These are phyloP conservation scores for Spizellomyces punctatus DNA, from an alignment of 192 early-diverging fungal species.

Conservation along the genomic window DNA sequence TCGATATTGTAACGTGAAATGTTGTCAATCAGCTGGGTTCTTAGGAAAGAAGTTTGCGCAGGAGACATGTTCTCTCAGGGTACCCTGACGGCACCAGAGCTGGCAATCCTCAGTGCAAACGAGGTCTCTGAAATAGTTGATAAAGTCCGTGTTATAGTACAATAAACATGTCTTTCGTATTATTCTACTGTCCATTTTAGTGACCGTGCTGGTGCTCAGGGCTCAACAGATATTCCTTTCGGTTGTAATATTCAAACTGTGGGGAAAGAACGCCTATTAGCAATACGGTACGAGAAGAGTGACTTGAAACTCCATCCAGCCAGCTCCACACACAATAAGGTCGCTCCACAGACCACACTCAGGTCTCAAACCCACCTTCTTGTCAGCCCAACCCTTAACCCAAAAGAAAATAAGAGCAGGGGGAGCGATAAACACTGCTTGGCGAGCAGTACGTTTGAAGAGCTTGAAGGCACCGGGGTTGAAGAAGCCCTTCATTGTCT, in stretches of 20 bases:
- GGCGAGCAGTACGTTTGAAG: conserved; percentile 32
- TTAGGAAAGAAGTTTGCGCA: background rate
- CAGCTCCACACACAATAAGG: background rate
- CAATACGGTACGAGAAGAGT: background rate
- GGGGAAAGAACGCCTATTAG: conserved; percentile 1
- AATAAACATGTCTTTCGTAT: background rate
- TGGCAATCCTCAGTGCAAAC: background rate
- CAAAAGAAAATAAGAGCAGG: conserved; percentile 47
- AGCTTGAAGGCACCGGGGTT: conserved; percentile 44
- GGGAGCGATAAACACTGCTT: conserved; percentile 45
- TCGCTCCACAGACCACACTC: background rate
- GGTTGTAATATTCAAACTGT: conserved; percentile 48
- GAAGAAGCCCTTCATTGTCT: conserved; percentile 54
- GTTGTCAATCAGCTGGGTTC: background rate
- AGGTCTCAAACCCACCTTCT: conserved; percentile 28
- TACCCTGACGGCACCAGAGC: background rate
- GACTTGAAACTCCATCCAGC: background rate
- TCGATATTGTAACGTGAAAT: no score
- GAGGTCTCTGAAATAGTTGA: background rate
- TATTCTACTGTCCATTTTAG: background rate
- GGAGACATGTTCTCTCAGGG: background rate
- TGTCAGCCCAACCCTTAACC: conserved; percentile 45
- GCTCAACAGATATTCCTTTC: conserved; percentile 41
- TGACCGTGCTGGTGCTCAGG: conserved; percentile 25
- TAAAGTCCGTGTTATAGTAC: background rate